A percentile compares a stretch with the other conserved stretches of the same genome.
Conservation (phyloP, 805 yeast genomes). For the Yamadazyma paraphyllophila region DNA sequence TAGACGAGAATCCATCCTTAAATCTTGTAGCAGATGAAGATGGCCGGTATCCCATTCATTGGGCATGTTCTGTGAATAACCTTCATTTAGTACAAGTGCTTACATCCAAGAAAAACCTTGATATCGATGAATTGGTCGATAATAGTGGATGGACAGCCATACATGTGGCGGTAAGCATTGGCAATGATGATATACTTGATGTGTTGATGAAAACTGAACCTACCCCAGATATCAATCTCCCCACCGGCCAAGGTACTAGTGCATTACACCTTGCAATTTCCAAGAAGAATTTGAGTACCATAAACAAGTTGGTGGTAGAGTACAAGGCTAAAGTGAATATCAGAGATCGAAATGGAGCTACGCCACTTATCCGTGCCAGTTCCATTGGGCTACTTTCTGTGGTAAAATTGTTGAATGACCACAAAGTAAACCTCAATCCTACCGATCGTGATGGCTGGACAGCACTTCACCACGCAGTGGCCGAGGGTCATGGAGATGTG, state of each 20-base stretch:
- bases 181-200: conserved; percentile 53
- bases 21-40: conserved; percentile 61
- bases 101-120: conserved; percentile 32
- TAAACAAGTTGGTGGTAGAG: conserved; percentile 47
- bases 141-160: conserved; percentile 86
- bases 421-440: conserved; percentile 63
- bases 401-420: conserved; percentile 50
- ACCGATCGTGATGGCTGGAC: conserved; percentile 79
- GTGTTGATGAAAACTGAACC: conserved; percentile 49
- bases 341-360: conserved; percentile 64
- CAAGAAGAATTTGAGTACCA: conserved; percentile 58
- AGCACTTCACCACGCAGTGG: conserved; percentile 82
- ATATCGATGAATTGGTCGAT: conserved; percentile 68
- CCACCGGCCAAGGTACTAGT: conserved; percentile 70
- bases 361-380: conserved; percentile 81
- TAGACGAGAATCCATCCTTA: conserved; percentile 49
- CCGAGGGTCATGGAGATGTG: conserved; percentile 84
- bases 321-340: conserved; percentile 60
- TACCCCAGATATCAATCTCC: conserved; percentile 56
- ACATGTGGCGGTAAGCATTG: conserved; percentile 79
- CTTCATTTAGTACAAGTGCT: conserved; percentile 32
- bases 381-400: conserved; percentile 65
- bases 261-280: conserved; percentile 75
- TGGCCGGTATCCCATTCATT: conserved; percentile 77
- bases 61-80: conserved; percentile 76